phyloP scores from a whole-genome alignment of 169 alveolate species.

The Cyclospora cayetanensis region DNA sequence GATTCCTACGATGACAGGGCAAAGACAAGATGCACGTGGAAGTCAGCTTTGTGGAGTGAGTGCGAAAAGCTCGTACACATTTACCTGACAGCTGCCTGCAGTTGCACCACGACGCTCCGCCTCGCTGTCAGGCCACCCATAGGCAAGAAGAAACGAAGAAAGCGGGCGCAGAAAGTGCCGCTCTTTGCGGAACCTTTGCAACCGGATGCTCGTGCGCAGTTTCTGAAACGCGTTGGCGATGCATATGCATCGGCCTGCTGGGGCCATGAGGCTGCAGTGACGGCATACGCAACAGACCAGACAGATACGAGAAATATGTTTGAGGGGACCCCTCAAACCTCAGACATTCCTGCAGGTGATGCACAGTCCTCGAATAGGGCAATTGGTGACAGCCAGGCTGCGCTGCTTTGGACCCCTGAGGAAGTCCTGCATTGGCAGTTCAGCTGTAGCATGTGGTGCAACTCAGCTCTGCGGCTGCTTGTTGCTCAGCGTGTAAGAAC shows the following conservation, averaged over 20 bases:
- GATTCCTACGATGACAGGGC: background rate
- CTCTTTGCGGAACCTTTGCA: conserved; percentile 40
- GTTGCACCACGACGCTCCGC: conserved; percentile 4
- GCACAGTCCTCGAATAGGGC: background rate
- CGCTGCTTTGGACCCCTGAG: conserved; percentile 41
- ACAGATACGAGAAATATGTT: background rate
- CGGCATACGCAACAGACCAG: background rate
- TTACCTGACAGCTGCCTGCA: conserved; percentile 48
- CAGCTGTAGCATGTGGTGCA: conserved; percentile 60
- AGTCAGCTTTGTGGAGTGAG: background rate
- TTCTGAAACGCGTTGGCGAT: background rate
- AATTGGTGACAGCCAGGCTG: background rate
- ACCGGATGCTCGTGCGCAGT: background rate
- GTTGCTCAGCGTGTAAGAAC: conserved; percentile 16
- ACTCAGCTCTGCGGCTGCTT: conserved; percentile 25
- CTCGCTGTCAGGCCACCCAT: conserved; percentile 22
- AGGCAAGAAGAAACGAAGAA: background rate
- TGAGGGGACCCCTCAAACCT: background rate
- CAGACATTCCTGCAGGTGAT: background rate
- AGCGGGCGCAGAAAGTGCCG: background rate
- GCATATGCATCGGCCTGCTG: background rate
- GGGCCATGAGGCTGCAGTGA: background rate
- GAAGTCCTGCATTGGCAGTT: conserved; percentile 47
- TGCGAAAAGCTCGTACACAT: conserved; percentile 15
- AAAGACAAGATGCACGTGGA: background rate